phyloP scores from a whole-genome alignment of 768 basidiomycete species.

The Lentinula sp. region DNA sequence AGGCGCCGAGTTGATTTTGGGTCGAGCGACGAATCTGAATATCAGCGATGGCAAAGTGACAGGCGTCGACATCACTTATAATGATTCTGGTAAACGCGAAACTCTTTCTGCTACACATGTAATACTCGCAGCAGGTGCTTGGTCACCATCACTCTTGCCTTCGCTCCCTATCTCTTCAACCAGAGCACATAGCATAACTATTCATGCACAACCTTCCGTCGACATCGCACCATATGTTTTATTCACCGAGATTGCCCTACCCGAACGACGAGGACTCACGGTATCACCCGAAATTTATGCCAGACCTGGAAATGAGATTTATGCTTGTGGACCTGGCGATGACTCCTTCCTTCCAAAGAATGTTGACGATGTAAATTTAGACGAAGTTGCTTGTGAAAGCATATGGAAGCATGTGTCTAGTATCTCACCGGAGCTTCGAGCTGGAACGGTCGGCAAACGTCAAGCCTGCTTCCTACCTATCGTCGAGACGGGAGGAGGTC shows the following conservation, averaged over 20 bases:
- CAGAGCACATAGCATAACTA: constrained; percentile 70
- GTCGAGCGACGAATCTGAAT: constrained; percentile 46
- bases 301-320: constrained; percentile 62
- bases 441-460: constrained; percentile 43
- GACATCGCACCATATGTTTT: constrained; percentile 70
- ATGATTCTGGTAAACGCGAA: constrained; percentile 17
- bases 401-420: constrained; percentile 52
- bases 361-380: constrained; percentile 68
- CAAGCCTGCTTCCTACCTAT: constrained; percentile 78
- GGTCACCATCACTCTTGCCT: constrained; percentile 62
- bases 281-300: constrained; percentile 68
- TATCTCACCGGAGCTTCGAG: constrained; percentile 51
- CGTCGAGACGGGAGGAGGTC: constrained; percentile 51
- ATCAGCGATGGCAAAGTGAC: constrained; percentile 26
- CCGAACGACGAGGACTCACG: constrained; percentile 13
- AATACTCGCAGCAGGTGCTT: constrained; percentile 80
- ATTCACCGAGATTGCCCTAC: constrained; percentile 66
- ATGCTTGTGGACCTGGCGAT: constrained; percentile 79
- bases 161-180: constrained; percentile 53
- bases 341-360: constrained; percentile 58
- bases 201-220: constrained; percentile 38
- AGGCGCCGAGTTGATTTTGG: constrained; percentile 43
- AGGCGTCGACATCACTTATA: constrained; percentile 30
- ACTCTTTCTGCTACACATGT: constrained; percentile 60
- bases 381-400: constrained; percentile 46